Base-by-base conservation (phyloP, 305 asterid species). In the Solanum hybrid region DNA sequence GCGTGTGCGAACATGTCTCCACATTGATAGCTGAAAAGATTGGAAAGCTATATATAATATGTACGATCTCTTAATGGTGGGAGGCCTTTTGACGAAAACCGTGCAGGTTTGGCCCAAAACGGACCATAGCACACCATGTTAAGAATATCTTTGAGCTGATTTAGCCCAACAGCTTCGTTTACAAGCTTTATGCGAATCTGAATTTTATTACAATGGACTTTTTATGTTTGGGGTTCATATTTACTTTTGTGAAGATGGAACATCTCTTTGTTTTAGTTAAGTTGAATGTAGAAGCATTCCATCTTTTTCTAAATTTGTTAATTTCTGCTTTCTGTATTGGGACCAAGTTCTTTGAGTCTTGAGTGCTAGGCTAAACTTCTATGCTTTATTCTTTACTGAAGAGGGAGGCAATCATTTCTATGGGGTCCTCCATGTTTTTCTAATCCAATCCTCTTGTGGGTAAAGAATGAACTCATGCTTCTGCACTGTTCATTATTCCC, bases 331-430 rank as follows among this genome's bases (percentile, higher is more conserved):
- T 93, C 3, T 84, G 87, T 91, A 90, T 82, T 83, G 88, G 22
- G 90, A 77, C 91, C 89, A 89, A 84, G 89, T 92, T 90, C 41
- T 32, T 10, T 36, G 72, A 77, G 89, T 91, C 72, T 41, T 41
- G 72, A 77, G 89, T 91, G 83, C 68, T 32, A 82, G 77, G 90
- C 89, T 57, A 85, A 61, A 89, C 84, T 89, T 75, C 57, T 37
- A 27, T 80, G 91, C 96, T 93, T 94, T 96, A 95, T 92, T 90
- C 95, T 90, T 90, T 83, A 39, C 86, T 87, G 90, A 91, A 10
- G 87, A 83, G 73, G 70, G 88, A 45, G 29, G 15, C 75, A 45
- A 29, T 70, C 17, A 89, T 90, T 92, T 90, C 61, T 81, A 82
- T 57, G 82, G 87, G 75, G 86, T 89, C 87, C 91, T 45, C 78